Conservation (phyloP, 352 stramenopile species). For the Globisporangium sylvaticum region DNA sequence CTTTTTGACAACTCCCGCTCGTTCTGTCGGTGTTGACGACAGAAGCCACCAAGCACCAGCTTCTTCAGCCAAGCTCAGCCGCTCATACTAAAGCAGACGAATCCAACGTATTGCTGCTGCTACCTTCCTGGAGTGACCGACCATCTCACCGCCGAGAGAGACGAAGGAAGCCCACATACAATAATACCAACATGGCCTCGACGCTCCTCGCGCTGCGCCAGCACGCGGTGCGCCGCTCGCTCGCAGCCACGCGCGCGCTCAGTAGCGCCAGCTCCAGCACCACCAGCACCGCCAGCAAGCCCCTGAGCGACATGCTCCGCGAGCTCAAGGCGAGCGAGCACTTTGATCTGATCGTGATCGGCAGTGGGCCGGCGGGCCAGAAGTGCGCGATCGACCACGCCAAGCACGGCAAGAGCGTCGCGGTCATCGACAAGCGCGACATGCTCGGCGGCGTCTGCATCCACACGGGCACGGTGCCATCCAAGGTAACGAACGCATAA, state of each 20-base stretch:
- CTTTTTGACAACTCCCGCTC: not conserved
- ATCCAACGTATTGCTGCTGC: not conserved
- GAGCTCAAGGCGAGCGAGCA: conserved; percentile 84
- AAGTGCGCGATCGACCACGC: conserved; percentile 89
- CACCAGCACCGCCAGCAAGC: not conserved
- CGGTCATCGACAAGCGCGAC: conserved; percentile 87
- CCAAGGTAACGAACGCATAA: conserved; percentile 39
- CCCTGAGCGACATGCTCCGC: conserved; percentile 64
- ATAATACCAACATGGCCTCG: not conserved
- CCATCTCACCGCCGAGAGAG: not conserved
- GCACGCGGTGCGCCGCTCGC: not conserved
- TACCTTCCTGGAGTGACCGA: not conserved
- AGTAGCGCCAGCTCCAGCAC: not conserved
- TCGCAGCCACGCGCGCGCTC: conserved; percentile 1
- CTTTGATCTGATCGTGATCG: conserved; percentile 89
- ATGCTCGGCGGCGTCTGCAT: conserved; percentile 88
- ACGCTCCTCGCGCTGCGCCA: conserved; percentile 11
- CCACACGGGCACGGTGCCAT: conserved; percentile 87
- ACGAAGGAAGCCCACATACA: not conserved
- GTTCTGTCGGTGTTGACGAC: conserved; percentile 5
- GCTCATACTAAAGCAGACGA: not conserved
- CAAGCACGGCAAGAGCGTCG: conserved; percentile 80
- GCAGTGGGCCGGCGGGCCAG: conserved; percentile 82
- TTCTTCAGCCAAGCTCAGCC: not conserved
- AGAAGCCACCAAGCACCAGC: not conserved